These are phyloP conservation scores for Yamadazyma dushanensis DNA, from an alignment of 1,139 yeast genomes.

Conservation along the genomic window DNA sequence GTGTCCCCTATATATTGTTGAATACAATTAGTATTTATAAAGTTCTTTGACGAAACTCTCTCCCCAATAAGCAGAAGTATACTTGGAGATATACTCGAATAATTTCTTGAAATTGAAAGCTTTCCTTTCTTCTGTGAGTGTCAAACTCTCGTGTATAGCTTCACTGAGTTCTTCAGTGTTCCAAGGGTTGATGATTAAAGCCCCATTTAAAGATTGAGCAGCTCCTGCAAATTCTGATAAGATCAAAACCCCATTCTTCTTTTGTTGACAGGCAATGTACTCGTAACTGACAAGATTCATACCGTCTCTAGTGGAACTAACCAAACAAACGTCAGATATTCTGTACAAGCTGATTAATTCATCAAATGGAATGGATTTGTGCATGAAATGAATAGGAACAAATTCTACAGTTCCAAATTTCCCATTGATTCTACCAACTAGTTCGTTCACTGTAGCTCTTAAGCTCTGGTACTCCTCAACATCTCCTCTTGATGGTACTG, in stretches of 20 bases:
- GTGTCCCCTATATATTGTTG: neutral
- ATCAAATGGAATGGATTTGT: slow-evolving; percentile 84
- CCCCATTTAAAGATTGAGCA: slow-evolving; percentile 96
- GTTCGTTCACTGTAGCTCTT: slow-evolving; percentile 90
- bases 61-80: slow-evolving; percentile 97
- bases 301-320: slow-evolving; percentile 94
- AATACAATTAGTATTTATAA: slow-evolving; percentile 35
- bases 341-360: slow-evolving; percentile 88
- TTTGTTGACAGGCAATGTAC: slow-evolving; percentile 93
- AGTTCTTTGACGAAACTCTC: slow-evolving; percentile 91
- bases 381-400: slow-evolving; percentile 96
- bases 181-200: slow-evolving; percentile 96
- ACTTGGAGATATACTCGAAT: slow-evolving; percentile 84
- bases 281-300: slow-evolving; percentile 97
- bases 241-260: slow-evolving; percentile 80
- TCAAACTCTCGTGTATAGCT: slow-evolving; percentile 83
- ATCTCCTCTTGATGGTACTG: slow-evolving; percentile 97
- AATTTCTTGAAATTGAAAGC: slow-evolving; percentile 76
- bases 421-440: slow-evolving; percentile 96
- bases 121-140: slow-evolving; percentile 79
- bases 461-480: slow-evolving; percentile 97
- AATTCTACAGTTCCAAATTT: slow-evolving; percentile 95
- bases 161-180: slow-evolving; percentile 90
- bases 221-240: slow-evolving; percentile 97
- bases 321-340: slow-evolving; percentile 86